phyloP scores from a whole-genome alignment of 371 early-diverging fungal species.

The Rhizopus arrhizus region DNA sequence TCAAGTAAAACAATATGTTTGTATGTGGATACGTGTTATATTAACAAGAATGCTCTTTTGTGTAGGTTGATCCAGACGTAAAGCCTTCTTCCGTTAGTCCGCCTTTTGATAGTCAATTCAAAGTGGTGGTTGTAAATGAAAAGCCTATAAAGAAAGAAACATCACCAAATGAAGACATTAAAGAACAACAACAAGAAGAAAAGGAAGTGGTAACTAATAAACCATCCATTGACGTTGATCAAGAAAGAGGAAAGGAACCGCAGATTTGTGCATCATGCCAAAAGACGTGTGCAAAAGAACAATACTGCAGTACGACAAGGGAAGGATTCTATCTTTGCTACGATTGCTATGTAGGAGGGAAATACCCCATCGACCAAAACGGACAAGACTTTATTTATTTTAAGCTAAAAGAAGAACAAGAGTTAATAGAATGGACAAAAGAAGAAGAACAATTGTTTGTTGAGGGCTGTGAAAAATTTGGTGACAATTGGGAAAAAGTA shows the following conservation, averaged over 20 bases:
- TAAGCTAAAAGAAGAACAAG: slow-evolving; percentile 14
- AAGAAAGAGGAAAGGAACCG: slow-evolving; percentile 10
- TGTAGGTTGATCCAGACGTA: slow-evolving; percentile 84
- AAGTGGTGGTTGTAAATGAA: slow-evolving; percentile 31
- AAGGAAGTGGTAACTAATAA: neutral
- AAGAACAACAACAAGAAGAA: neutral
- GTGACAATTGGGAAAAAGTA: slow-evolving; percentile 46
- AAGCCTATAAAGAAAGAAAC: neutral
- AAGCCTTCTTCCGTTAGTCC: slow-evolving; percentile 86
- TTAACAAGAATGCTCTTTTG: neutral
- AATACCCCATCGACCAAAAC: slow-evolving; percentile 55
- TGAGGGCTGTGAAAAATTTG: slow-evolving; percentile 37
- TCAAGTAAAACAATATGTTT: slow-evolving; percentile 61
- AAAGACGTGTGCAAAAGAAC: slow-evolving; percentile 7
- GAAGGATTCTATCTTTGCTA: slow-evolving; percentile 21
- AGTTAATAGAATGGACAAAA: slow-evolving; percentile 33
- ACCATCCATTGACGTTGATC: neutral
- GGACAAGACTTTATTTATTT: slow-evolving; percentile 13
- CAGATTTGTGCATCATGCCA: slow-evolving; percentile 21
- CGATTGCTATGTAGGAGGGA: slow-evolving; percentile 31
- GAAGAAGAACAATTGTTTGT: slow-evolving; percentile 36
- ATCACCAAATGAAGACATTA: neutral
- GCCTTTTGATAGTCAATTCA: slow-evolving; percentile 91
- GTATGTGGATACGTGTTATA: neutral
- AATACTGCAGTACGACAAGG: slow-evolving; percentile 19